Percentiles rank a stretch among this genome's conserved stretches.
Evolutionary conservation across 2,329 filamentous ascomycete genomes (phyloP).

Genomic region (Fusarium sp.): DNA sequence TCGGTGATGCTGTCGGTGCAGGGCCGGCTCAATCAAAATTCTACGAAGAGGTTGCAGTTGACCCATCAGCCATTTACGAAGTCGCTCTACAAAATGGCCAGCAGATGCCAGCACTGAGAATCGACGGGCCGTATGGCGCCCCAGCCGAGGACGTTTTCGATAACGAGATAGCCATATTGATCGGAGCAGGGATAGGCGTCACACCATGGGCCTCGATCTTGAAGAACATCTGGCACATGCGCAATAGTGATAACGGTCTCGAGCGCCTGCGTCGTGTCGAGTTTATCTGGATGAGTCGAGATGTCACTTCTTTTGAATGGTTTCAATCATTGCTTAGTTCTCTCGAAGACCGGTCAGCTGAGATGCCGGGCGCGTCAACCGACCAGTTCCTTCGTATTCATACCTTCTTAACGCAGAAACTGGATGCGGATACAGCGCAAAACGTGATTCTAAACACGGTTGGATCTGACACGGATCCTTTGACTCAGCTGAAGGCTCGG

Average conservation of each 20-base stretch:
- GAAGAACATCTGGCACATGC: constrained; percentile 98
- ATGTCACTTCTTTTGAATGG: constrained; percentile 97
- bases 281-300: constrained; percentile 98
- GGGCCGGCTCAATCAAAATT: constrained; percentile 49
- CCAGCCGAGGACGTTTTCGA: constrained; percentile 98
- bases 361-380: constrained; percentile 74
- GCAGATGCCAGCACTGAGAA: constrained; percentile 87
- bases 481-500: constrained; percentile 88
- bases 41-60: constrained; percentile 79
- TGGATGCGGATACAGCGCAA: constrained; percentile 91
- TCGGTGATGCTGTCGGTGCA: too few relatives aligned
- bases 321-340: constrained; percentile 94
- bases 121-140: constrained; percentile 96
- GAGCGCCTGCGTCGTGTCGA: constrained; percentile 91
- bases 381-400: constrained; percentile 96
- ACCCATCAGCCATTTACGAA: constrained; percentile 97
- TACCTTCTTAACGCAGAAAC: constrained; percentile 93
- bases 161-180: constrained; percentile 89
- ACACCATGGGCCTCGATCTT: constrained; percentile 88
- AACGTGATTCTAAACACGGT: constrained; percentile 98
- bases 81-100: constrained; percentile 93
- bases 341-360: constrained; percentile 85
- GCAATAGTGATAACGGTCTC: constrained; percentile 88
- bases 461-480: constrained; percentile 85
- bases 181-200: constrained; percentile 88